phyloP scores from a whole-genome alignment of 2,329 filamentous ascomycete species.

The Botrytis sinoallii region DNA sequence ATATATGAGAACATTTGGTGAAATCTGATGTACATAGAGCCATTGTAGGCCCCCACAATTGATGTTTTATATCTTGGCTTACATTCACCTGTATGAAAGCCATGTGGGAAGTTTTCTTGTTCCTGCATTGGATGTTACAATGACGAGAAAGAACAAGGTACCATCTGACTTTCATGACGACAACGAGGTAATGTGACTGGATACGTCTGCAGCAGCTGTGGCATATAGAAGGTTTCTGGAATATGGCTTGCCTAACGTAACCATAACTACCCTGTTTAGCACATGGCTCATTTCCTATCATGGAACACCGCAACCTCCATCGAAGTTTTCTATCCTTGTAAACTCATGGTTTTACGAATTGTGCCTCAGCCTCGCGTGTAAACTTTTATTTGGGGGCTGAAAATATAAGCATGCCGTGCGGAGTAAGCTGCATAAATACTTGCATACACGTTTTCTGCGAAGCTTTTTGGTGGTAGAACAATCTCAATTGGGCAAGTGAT shows the following conservation, averaged over 20 bases:
- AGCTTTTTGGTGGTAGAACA: neutral
- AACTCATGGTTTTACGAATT: constrained; percentile 7
- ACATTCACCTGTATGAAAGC: constrained; percentile 3
- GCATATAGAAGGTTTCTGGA: constrained; percentile 17
- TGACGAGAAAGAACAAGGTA: constrained; percentile 12
- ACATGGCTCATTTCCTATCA: constrained; percentile 14
- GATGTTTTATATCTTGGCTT: neutral
- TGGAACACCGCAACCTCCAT: constrained; percentile 7
- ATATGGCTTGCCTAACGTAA: constrained; percentile 13
- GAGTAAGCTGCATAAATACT: constrained; percentile 17
- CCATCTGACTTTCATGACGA: constrained; percentile 11
- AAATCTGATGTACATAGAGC: neutral
- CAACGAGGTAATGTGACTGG: constrained; percentile 14
- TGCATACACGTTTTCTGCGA: constrained; percentile 13
- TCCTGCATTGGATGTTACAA: constrained; percentile 8
- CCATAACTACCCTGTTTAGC: constrained; percentile 5
- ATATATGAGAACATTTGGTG: neutral
- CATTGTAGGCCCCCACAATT: constrained; percentile 2
- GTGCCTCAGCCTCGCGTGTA: constrained; percentile 6
- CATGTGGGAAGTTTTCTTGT: constrained; percentile 7
- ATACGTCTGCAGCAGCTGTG: constrained; percentile 1
- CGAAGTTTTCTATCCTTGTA: constrained; percentile 1
- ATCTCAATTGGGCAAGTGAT: constrained; percentile 9
- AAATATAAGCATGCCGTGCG: neutral
- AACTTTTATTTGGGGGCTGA: constrained; percentile 15